A percentile compares a stretch with the other conserved stretches of the same genome.
Evolutionary conservation across 148 eudicot species (phyloP).

Genomic region (Spergularia marina): DNA sequence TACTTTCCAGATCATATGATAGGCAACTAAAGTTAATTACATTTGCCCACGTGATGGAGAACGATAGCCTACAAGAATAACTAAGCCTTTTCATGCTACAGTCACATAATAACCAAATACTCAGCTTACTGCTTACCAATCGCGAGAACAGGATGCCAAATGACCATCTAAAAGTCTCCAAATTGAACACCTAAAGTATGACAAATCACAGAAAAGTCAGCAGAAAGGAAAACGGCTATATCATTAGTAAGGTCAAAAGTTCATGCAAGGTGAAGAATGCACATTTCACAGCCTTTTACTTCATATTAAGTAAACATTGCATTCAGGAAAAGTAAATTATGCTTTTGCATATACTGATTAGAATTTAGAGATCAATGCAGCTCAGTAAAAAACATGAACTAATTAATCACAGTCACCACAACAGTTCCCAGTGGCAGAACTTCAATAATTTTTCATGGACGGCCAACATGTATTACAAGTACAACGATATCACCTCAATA

Average conservation of each 20-base stretch:
- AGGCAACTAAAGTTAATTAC: too few relatives aligned
- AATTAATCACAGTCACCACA: background rate
- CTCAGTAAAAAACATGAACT: background rate
- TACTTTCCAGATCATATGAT: too few relatives aligned
- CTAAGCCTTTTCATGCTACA: background rate
- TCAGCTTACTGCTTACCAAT: constrained; percentile 50
- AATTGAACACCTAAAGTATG: constrained; percentile 67
- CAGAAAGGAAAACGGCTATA: background rate
- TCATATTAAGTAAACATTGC: background rate
- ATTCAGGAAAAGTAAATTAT: background rate
- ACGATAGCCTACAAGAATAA: too few relatives aligned
- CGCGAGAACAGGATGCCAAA: constrained; percentile 98
- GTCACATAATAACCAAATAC: background rate
- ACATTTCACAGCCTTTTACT: background rate
- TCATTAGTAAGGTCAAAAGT: background rate
- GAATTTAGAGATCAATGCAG: background rate
- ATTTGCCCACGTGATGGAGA: too few relatives aligned
- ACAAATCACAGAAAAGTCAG: background rate
- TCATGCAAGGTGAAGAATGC: background rate
- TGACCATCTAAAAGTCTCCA: constrained; percentile 93
- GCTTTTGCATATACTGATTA: background rate
- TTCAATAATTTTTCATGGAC: too few relatives aligned
- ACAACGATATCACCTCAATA: too few relatives aligned
- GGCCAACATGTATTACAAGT: too few relatives aligned
- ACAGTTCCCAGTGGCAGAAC: background rate